A percentile compares a stretch with the other conserved stretches of the same genome.
These are phyloP conservation scores for Cladophialophora psammophila DNA, from an alignment of 2,329 filamentous ascomycete genomes.

Conservation along the genomic window DNA sequence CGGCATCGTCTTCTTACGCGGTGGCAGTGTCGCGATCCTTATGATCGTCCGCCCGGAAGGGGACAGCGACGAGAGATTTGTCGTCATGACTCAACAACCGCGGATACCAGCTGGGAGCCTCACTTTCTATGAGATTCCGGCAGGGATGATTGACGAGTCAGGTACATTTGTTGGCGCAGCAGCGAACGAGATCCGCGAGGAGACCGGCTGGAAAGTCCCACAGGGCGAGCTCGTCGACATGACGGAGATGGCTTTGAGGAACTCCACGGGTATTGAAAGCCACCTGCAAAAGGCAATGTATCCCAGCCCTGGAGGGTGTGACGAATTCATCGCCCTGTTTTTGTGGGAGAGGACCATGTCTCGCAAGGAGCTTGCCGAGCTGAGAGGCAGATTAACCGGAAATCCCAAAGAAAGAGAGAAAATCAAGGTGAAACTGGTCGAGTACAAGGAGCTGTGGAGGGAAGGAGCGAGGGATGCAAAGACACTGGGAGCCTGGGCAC, in stretches of 20 bases:
- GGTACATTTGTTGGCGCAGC: slow-evolving; percentile 62
- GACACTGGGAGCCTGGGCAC: slow-evolving; percentile 60
- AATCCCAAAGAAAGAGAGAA: slow-evolving; percentile 59
- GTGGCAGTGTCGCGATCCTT: slow-evolving; percentile 64
- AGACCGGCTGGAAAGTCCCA: slow-evolving; percentile 60
- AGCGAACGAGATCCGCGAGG: slow-evolving; percentile 64
- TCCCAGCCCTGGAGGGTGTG: slow-evolving; percentile 63
- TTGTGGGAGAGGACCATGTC: slow-evolving; percentile 62
- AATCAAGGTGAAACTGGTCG: slow-evolving; percentile 64
- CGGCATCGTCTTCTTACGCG: slow-evolving; percentile 64
- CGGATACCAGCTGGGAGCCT: slow-evolving; percentile 63
- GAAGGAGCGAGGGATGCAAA: slow-evolving; percentile 64
- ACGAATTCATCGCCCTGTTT: slow-evolving; percentile 65
- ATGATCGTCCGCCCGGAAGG: slow-evolving; percentile 60
- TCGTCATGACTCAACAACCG: slow-evolving; percentile 63
- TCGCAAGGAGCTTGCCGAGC: slow-evolving; percentile 55
- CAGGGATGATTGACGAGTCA: slow-evolving; percentile 66
- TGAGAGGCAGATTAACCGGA: slow-evolving; percentile 62
- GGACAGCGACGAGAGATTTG: slow-evolving; percentile 51
- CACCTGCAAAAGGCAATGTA: slow-evolving; percentile 59
- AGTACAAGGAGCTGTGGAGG: slow-evolving; percentile 60
- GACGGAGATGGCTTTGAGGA: slow-evolving; percentile 54
- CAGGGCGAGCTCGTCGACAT: slow-evolving; percentile 60
- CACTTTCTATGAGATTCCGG: slow-evolving; percentile 63
- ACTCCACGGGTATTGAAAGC: slow-evolving; percentile 43